phyloP scores from a whole-genome alignment of 345 rosid genomes.

The Rhizophora apiculata region DNA sequence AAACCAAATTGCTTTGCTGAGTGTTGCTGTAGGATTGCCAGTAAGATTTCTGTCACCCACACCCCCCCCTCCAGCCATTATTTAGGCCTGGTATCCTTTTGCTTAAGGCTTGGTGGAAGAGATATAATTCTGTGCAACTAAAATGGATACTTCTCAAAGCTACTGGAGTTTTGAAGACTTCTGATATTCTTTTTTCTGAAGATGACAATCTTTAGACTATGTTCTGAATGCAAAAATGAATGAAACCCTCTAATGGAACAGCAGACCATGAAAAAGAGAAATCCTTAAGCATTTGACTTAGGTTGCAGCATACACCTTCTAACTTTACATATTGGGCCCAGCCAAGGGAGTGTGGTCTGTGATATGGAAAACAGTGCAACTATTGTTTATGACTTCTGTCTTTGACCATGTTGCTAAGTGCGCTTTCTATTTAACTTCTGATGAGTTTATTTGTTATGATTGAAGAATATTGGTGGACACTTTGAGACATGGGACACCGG shows the following conservation, averaged over 20 bases:
- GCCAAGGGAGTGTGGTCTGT: neutral
- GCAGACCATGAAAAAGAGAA: neutral
- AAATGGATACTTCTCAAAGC: neutral
- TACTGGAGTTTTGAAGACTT: neutral
- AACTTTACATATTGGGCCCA: neutral
- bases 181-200: slow-evolving; percentile 1
- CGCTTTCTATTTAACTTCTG: neutral
- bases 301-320: too few species aligned
- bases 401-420: neutral
- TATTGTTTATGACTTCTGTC: neutral
- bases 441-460: slow-evolving; percentile 6
- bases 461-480: slow-evolving; percentile 93
- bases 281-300: too few species aligned
- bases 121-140: neutral
- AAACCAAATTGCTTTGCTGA: slow-evolving; percentile 86
- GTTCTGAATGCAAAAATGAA: neutral
- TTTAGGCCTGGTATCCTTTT: neutral
- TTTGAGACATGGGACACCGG: slow-evolving; percentile 95
- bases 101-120: neutral
- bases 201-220: neutral
- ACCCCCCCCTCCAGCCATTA: neutral
- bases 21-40: slow-evolving; percentile 94
- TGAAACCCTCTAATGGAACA: neutral
- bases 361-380: neutral
- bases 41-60: slow-evolving; percentile 40